Percentiles rank a stretch among this genome's conserved stretches.
These are phyloP conservation scores for Candida xyloterini DNA, from an alignment of 805 yeast species.

Conservation along the genomic window DNA sequence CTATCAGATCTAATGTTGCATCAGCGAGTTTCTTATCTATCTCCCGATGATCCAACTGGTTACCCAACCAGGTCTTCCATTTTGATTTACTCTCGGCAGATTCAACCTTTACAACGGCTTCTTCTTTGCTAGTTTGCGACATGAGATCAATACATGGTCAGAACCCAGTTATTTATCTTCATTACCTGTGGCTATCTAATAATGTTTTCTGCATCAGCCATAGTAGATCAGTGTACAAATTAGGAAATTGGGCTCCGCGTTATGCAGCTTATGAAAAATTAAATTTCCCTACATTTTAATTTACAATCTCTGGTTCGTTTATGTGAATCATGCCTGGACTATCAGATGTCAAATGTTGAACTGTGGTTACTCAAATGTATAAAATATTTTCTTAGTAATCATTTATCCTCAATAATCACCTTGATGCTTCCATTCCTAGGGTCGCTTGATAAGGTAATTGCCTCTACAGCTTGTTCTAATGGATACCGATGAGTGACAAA, in stretches of 20 bases:
- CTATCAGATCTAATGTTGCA: constrained; percentile 21
- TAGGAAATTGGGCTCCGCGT: neutral
- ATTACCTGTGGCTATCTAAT: neutral
- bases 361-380: too few species aligned
- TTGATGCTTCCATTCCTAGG: constrained; percentile 45
- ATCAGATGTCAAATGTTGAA: too few species aligned
- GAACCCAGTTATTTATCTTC: too few species aligned
- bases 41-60: constrained; percentile 1
- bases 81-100: neutral
- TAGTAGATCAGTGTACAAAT: neutral
- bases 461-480: constrained; percentile 45
- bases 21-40: constrained; percentile 23
- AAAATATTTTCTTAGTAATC: neutral
- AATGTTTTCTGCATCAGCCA: neutral
- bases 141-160: neutral
- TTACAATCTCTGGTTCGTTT: too few species aligned
- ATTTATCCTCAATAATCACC: constrained; percentile 41
- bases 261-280: neutral
- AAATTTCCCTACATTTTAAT: neutral
- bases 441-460: constrained; percentile 39
- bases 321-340: neutral
- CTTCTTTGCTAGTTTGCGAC: neutral
- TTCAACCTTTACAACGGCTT: neutral
- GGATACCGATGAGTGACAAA: constrained; percentile 48
- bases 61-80: constrained; percentile 3